Percentiles rank a stretch among this genome's conserved stretches.
Conservation (phyloP, 257 asterid species). For the Apocynum venetum region DNA sequence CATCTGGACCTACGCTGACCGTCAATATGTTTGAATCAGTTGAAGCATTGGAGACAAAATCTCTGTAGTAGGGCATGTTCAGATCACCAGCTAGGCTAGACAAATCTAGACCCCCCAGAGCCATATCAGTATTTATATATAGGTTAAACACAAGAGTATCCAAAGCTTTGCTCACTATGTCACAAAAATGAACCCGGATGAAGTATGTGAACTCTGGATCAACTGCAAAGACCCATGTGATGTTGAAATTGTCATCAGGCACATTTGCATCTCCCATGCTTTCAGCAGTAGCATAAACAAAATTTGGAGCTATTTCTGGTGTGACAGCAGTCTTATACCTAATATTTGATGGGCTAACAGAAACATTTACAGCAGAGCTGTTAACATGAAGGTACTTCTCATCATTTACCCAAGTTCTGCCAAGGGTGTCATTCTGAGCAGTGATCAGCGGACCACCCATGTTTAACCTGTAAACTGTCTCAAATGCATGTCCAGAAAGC, state of each 20-base stretch:
- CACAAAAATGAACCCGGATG: slow-evolving; percentile 43
- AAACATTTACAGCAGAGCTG: slow-evolving; percentile 35
- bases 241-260: slow-evolving; percentile 35
- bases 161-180: slow-evolving; percentile 34
- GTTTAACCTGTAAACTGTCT: slow-evolving; percentile 41
- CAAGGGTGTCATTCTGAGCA: slow-evolving; percentile 41
- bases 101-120: slow-evolving; percentile 32
- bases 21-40: slow-evolving; percentile 28
- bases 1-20: slow-evolving; percentile 44
- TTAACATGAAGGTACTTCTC: slow-evolving; percentile 37
- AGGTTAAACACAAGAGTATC: slow-evolving; percentile 36
- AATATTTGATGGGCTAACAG: slow-evolving; percentile 32
- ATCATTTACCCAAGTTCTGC: slow-evolving; percentile 50
- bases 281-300: slow-evolving; percentile 46
- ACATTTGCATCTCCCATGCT: slow-evolving; percentile 45
- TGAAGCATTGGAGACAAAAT: slow-evolving; percentile 35
- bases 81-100: slow-evolving; percentile 32
- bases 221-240: slow-evolving; percentile 43
- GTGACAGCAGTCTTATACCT: slow-evolving; percentile 23
- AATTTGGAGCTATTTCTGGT: slow-evolving; percentile 42
- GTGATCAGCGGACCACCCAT: slow-evolving; percentile 47
- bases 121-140: slow-evolving; percentile 30
- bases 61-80: slow-evolving; percentile 35
- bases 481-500: slow-evolving; percentile 32
- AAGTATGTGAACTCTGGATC: slow-evolving; percentile 39